Percentiles rank a stretch among this genome's conserved stretches.
Evolutionary conservation across 2,329 filamentous ascomycete species (phyloP).

Genomic region (Phoma herbarum): DNA sequence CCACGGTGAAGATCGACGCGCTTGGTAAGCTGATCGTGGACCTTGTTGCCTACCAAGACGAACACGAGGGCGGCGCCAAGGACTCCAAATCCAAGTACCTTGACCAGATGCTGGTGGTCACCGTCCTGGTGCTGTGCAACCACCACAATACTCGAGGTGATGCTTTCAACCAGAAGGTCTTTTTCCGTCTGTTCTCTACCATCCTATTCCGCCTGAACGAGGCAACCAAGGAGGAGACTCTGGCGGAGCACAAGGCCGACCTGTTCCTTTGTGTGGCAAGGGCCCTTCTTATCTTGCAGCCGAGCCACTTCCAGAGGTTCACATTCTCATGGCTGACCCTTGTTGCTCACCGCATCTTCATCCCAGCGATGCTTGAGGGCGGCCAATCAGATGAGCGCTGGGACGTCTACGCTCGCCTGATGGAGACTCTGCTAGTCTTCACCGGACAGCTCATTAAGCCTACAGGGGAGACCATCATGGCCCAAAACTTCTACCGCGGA

Average conservation of each 20-base stretch:
- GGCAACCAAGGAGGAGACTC: constrained; percentile 58
- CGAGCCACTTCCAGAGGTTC: constrained; percentile 81
- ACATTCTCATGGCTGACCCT: constrained; percentile 85
- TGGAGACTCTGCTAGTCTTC: constrained; percentile 76
- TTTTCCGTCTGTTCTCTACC: constrained; percentile 87
- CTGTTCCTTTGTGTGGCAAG: constrained; percentile 77
- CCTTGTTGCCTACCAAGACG: constrained; percentile 76
- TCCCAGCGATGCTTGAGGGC: constrained; percentile 77
- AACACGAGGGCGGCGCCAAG: constrained; percentile 65
- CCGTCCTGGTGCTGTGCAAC: constrained; percentile 82
- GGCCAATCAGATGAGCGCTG: constrained; percentile 70
- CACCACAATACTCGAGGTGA: constrained; percentile 84
- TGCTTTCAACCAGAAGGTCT: constrained; percentile 84
- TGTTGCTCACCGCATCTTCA: constrained; percentile 83
- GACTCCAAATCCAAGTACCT: constrained; percentile 75
- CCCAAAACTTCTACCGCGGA: constrained; percentile 85
- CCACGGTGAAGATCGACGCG: constrained; percentile 76
- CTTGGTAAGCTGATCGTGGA: constrained; percentile 81
- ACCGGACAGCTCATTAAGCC: constrained; percentile 82
- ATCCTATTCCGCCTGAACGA: constrained; percentile 79
- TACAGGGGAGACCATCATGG: constrained; percentile 71
- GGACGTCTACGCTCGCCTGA: constrained; percentile 75
- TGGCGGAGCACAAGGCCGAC: constrained; percentile 66
- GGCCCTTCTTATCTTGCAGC: constrained; percentile 77
- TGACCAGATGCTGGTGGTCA: constrained; percentile 78